Percentiles rank a stretch among this genome's conserved stretches.
phyloP scores from a whole-genome alignment of 192 early-diverging fungal species.

The Jimgerdemannia flammicorona region DNA sequence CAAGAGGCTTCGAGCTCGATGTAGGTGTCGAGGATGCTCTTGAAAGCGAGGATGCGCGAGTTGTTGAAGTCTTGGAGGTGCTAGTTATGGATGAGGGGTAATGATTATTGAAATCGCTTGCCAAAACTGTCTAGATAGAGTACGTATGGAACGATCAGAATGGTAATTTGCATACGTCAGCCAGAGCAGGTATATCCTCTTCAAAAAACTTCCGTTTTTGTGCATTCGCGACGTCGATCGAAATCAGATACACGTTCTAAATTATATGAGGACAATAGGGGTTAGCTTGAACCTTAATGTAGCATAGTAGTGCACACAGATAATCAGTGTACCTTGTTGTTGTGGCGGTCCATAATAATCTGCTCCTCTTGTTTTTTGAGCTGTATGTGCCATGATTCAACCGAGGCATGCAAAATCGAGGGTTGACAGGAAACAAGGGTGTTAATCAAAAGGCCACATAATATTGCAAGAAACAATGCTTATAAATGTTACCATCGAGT shows the following conservation, averaged over 20 bases:
- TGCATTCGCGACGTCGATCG: slow-evolving; percentile 59
- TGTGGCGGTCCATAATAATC: slow-evolving; percentile 68
- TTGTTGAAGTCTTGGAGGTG: slow-evolving; percentile 59
- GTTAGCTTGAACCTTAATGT: background rate
- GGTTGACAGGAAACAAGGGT: too few relatives aligned
- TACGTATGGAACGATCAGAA: background rate
- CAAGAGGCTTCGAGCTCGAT: slow-evolving; percentile 16
- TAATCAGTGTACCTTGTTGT: slow-evolving; percentile 42
- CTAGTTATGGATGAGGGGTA: slow-evolving; percentile 20
- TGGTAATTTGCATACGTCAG: slow-evolving; percentile 38
- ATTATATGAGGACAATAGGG: background rate
- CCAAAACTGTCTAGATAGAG: too few relatives aligned
- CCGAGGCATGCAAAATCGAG: too few relatives aligned
- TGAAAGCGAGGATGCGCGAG: slow-evolving; percentile 47
- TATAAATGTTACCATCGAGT: too few relatives aligned
- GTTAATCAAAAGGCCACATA: too few relatives aligned
- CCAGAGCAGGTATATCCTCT: slow-evolving; percentile 55
- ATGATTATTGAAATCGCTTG: background rate
- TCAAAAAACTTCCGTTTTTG: slow-evolving; percentile 58
- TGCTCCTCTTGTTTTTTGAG: slow-evolving; percentile 37
- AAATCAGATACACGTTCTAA: slow-evolving; percentile 67
- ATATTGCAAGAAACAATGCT: too few relatives aligned
- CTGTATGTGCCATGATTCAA: slow-evolving; percentile 9
- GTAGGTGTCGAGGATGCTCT: slow-evolving; percentile 49
- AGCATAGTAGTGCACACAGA: background rate